Evolutionary conservation across 1,284 basidiomycete species (phyloP).

Genomic region (Ganoderma multipileum): DNA sequence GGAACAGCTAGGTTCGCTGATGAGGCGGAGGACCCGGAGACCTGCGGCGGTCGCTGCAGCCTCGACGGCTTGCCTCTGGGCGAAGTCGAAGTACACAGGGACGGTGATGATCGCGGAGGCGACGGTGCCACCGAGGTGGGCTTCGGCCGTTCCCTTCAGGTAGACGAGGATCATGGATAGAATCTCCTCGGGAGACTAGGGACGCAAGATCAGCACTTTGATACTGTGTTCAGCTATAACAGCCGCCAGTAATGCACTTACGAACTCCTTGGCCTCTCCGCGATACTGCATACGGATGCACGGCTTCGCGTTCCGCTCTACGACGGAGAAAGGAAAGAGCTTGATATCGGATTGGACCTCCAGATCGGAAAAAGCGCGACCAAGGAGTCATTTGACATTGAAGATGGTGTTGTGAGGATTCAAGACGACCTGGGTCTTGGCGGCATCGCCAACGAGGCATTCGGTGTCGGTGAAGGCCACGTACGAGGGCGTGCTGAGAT

Average conservation of each 20-base stretch:
- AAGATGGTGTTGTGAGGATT: background rate
- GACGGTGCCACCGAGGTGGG: conserved; percentile 87
- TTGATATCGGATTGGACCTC: conserved; percentile 96
- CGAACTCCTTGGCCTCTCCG: conserved; percentile 92
- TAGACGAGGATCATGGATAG: conserved; percentile 97
- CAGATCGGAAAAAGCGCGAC: conserved; percentile 81
- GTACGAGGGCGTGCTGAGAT: background rate
- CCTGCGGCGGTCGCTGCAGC: conserved; percentile 92
- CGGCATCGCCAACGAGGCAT: conserved; percentile 63
- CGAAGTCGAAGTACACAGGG: conserved; percentile 98
- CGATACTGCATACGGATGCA: conserved; percentile 89
- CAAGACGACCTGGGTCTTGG: conserved; percentile 73
- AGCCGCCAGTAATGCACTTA: conserved; percentile 49
- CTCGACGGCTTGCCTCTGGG: conserved; percentile 95
- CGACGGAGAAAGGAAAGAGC: conserved; percentile 93
- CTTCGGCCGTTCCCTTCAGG: conserved; percentile 98
- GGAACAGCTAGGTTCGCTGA: conserved; percentile 95
- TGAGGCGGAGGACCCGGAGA: conserved; percentile 93
- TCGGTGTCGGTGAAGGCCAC: background rate
- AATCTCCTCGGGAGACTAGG: conserved; percentile 91
- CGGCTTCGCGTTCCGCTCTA: conserved; percentile 86
- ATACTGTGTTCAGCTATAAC: background rate
- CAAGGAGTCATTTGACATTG: conserved; percentile 64
- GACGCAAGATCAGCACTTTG: conserved; percentile 6
- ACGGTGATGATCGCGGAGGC: conserved; percentile 94